Evolutionary conservation across 78 protist species (phyloP).

Genomic region (Monosiga brevicollis): DNA sequence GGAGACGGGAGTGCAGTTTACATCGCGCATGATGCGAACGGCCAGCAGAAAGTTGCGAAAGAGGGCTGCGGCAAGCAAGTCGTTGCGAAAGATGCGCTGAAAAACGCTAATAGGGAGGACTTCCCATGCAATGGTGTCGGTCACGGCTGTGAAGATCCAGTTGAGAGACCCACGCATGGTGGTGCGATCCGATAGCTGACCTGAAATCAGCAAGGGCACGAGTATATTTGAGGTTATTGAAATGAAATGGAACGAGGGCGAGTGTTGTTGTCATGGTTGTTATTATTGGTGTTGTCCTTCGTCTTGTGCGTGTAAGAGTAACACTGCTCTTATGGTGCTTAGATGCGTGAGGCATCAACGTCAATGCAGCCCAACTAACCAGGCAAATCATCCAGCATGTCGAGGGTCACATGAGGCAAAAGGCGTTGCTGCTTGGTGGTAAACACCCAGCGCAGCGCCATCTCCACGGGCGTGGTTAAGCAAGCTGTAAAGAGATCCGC

Average conservation of each 20-base stretch:
- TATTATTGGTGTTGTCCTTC: too few species aligned
- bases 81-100: slow-evolving; percentile 86
- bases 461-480: slow-evolving; percentile 92
- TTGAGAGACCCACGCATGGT: slow-evolving; percentile 88
- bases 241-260: not conserved
- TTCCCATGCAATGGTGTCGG: slow-evolving; percentile 99
- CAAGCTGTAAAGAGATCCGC: slow-evolving; percentile 96
- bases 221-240: not conserved
- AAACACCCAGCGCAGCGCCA: slow-evolving; percentile 73
- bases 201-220: slow-evolving; percentile 60
- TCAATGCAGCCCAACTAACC: not conserved
- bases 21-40: slow-evolving; percentile 78
- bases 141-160: slow-evolving; percentile 97
- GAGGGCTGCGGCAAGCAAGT: slow-evolving; percentile 82
- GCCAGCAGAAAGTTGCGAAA: slow-evolving; percentile 95
- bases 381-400: not conserved
- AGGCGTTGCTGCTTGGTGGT: too few species aligned
- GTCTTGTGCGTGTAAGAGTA: too few species aligned
- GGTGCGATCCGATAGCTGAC: slow-evolving; percentile 62
- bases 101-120: slow-evolving; percentile 69
- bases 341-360: too few species aligned
- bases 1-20: slow-evolving; percentile 84
- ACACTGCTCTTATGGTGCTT: too few species aligned
- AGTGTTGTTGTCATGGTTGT: too few species aligned
- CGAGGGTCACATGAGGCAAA: too few species aligned